Base-by-base conservation (phyloP, 805 yeast species). In the Saccharomycopsis amapae region DNA sequence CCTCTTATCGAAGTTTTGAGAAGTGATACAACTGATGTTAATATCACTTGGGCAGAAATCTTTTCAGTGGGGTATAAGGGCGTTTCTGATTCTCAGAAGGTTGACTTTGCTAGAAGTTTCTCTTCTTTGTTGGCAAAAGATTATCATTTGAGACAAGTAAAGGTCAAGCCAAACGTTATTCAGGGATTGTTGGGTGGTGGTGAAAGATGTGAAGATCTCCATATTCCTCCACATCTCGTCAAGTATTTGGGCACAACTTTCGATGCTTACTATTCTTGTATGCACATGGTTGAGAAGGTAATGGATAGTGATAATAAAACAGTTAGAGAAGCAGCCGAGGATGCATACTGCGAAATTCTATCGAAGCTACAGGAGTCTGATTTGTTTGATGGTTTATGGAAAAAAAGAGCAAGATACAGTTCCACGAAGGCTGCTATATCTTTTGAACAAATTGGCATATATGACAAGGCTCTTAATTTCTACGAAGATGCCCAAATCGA, bases 341-440 rank as follows among this genome's bases (percentile, higher is more conserved):
- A 93, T 65, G 96, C 98, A 0, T 65, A 90, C 41, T 78, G 87
- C 32, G 97, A 93, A 63, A 67, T 90, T 62, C 93, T 89, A 56
- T 81, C 96, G 3, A 78, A 82, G 6, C 65, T 93, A 42, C 94
- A 87, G 57, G 98, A 93, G 57, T 93, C 85, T 43, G 98, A 93
- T 57, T 84, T 90, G 88, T 93, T 90, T 61, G 90, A 93, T 61
- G 99, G 99, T 2, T 71, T 88, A 54, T 93, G 99, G 99, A 78
- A 97, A 65, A 74, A 96, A 60, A 75, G 97, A 46, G 95, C 97
- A 5, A 89, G 88, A 62, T 93, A 88, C 59, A 73, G 81, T 5
- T 96, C 90, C 59, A 93, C 98, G 0, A 86, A 84, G 50, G 77
- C 93, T 35, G 98, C 97, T 0, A 66, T 93, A 25, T 85, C 96